Percentiles rank a stretch among this genome's conserved stretches.
phyloP scores from a whole-genome alignment of 208 protist species.

The Leishmania mexicana region DNA sequence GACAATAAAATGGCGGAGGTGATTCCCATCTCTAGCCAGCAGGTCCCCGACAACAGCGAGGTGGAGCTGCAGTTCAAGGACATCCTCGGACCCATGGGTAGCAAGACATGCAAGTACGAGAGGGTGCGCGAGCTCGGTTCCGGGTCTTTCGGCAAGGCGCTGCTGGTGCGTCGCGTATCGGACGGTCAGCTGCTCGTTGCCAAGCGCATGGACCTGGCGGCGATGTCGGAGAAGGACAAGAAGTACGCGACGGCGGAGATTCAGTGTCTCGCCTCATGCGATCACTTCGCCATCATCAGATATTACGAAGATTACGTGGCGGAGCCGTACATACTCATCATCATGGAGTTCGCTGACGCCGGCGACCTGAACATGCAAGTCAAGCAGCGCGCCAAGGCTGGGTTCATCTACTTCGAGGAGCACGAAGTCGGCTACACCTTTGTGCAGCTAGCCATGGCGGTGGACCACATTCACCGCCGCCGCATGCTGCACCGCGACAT shows the following conservation, averaged over 20 bases:
- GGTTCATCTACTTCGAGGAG: constrained; percentile 70
- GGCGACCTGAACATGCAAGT: constrained; percentile 86
- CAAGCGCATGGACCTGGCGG: constrained; percentile 89
- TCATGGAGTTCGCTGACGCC: constrained; percentile 90
- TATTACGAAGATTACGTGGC: constrained; percentile 70
- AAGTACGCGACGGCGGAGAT: constrained; percentile 93
- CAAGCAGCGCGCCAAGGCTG: constrained; percentile 56
- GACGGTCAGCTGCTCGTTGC: constrained; percentile 78
- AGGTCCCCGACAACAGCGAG: constrained; percentile 17
- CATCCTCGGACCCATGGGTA: constrained; percentile 39
- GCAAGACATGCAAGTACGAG: constrained; percentile 49
- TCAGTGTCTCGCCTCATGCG: constrained; percentile 84
- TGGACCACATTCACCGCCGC: constrained; percentile 86
- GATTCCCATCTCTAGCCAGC: constrained; percentile 38
- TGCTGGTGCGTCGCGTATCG: constrained; percentile 67
- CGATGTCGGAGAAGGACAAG: constrained; percentile 88
- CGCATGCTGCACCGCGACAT: constrained; percentile 90
- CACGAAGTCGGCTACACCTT: constrained; percentile 87
- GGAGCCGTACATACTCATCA: constrained; percentile 73
- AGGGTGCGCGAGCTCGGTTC: constrained; percentile 74
- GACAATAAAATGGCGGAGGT: constrained; percentile 26
- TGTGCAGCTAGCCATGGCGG: constrained; percentile 77
- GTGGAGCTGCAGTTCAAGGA: constrained; percentile 38
- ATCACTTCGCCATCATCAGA: constrained; percentile 92
- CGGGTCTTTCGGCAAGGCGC: constrained; percentile 87